Conservation (phyloP, 225 moss, liverwort and hornwort genomes). For the Pleurozium schreberi region DNA sequence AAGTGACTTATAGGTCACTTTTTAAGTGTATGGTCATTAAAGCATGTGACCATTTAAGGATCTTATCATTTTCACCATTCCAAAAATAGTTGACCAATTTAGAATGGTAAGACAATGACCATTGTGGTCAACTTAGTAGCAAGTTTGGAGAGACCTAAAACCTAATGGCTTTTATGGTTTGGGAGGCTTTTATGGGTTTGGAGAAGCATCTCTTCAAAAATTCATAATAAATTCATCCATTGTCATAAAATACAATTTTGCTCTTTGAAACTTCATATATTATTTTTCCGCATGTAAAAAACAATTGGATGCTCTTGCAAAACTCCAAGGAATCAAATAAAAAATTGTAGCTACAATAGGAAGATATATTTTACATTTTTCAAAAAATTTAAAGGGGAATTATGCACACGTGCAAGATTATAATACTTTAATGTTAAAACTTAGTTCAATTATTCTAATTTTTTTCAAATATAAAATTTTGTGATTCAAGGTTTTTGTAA, state of each 20-base stretch:
- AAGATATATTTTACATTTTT: neutral
- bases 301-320: accelerated
- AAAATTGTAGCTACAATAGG: accelerated
- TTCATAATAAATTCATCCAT: neutral
- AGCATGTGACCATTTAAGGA: neutral
- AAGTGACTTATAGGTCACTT: too few species aligned
- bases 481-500: too few species aligned
- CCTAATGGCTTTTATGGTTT: too few species aligned
- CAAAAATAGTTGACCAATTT: neutral
- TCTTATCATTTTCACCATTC: neutral
- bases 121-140: neutral
- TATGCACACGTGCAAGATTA: neutral
- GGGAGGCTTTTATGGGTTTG: neutral
- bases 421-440: too few species aligned
- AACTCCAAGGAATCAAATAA: neutral
- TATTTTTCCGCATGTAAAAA: accelerated
- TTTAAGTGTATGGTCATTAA: neutral
- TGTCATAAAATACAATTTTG: neutral
- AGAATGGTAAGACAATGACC: neutral
- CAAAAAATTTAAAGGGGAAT: neutral
- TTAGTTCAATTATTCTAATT: too few species aligned
- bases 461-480: too few species aligned
- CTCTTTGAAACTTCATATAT: neutral
- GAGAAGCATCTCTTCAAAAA: neutral
- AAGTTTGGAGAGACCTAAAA: neutral